These are phyloP conservation scores for Nicotiana rustica DNA, from an alignment of 305 asterid genomes.

Conservation along the genomic window DNA sequence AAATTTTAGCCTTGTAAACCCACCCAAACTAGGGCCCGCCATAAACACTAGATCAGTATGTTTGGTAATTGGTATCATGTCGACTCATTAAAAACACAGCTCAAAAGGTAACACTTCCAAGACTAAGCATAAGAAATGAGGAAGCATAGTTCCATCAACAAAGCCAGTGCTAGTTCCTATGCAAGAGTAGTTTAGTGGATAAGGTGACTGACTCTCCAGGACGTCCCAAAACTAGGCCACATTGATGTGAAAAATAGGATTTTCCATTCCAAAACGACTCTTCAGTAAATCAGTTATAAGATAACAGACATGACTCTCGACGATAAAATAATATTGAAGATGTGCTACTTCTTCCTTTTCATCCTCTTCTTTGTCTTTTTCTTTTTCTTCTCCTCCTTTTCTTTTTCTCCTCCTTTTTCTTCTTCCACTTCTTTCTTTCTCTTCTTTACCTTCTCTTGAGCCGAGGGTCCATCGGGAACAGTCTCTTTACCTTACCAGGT, in stretches of 20 bases:
- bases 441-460: too few relatives aligned
- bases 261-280: not conserved
- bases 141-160: not conserved
- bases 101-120: not conserved
- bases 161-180: not conserved
- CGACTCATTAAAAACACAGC: not conserved
- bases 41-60: too few relatives aligned
- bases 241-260: not conserved
- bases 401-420: too few relatives aligned
- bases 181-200: not conserved
- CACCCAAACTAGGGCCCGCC: not conserved
- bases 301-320: not conserved
- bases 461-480: too few relatives aligned
- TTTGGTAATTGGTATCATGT: not conserved
- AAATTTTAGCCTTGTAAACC: not conserved
- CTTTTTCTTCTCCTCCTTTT: too few relatives aligned
- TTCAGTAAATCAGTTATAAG: not conserved
- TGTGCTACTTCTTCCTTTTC: too few relatives aligned
- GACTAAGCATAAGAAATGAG: not conserved
- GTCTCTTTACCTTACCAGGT: too few relatives aligned
- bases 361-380: too few relatives aligned
- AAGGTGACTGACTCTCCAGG: not conserved
- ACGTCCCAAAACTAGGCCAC: not conserved
- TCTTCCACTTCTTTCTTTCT: too few relatives aligned
- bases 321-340: not conserved